phyloP scores from a whole-genome alignment of 805 yeast genomes.

The Grigorovia humatica region DNA sequence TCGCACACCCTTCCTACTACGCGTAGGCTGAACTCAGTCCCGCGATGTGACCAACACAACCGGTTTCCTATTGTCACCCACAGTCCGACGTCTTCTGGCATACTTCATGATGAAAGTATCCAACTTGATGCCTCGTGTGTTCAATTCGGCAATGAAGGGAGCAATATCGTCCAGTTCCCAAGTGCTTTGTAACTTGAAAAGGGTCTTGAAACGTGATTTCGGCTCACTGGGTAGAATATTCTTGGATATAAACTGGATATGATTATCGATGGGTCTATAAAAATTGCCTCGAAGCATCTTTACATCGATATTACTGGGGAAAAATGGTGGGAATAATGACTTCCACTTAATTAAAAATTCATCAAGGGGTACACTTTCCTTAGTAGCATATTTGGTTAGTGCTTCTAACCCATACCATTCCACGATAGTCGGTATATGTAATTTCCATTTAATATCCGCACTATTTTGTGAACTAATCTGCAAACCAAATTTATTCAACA shows the following conservation, averaged over 20 bases:
- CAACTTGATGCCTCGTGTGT: conserved; percentile 40
- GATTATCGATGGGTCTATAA: conserved; percentile 39
- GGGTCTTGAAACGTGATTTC: conserved; percentile 37
- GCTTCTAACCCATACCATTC: conserved; percentile 56
- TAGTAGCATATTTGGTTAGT: conserved; percentile 31
- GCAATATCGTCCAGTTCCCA: conserved; percentile 56
- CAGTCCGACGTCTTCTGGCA: conserved; percentile 34
- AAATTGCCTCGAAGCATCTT: conserved; percentile 45
- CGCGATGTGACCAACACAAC: background rate
- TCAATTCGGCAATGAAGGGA: conserved; percentile 55
- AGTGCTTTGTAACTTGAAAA: conserved; percentile 43
- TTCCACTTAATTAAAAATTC: conserved; percentile 60
- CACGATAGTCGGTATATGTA: conserved; percentile 38
- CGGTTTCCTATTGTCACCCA: background rate
- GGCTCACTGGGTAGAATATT: conserved; percentile 40
- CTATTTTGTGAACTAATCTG: conserved; percentile 11
- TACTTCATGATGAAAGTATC: conserved; percentile 54
- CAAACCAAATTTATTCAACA: conserved; percentile 38
- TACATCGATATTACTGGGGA: conserved; percentile 50
- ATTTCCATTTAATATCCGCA: conserved; percentile 17
- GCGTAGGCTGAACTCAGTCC: background rate
- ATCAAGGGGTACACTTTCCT: conserved; percentile 27
- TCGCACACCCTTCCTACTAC: too few relatives aligned
- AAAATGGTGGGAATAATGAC: conserved; percentile 50
- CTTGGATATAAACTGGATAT: conserved; percentile 46